Base-by-base conservation (phyloP, 2,329 filamentous ascomycete genomes). In the Neophaeococcomyces mojaviensis region DNA sequence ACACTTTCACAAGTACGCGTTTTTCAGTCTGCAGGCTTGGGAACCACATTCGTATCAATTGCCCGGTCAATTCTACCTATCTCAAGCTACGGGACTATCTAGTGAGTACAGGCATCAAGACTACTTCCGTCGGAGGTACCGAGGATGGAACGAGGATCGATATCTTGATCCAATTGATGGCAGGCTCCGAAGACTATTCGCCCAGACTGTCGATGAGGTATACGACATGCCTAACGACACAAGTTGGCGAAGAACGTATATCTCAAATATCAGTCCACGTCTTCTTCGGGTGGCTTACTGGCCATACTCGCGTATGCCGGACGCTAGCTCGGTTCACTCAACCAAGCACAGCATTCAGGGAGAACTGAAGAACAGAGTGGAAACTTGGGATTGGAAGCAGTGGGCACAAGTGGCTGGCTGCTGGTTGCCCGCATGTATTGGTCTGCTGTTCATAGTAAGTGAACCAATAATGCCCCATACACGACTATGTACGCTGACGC, bases 401-500 rank as follows among this genome's bases (percentile, higher is more conserved):
- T 50, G 48, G 48, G 28, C 39, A n/a, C 38, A 39, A 10, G 39
- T 50, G 13, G 35, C 45, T 24, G 15, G 40, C 15, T 32, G 45
- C 18, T 50, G 48, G 48, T 40, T 50, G 16, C 48, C 45, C 8
- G 40, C 48, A n/a, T 50, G 48, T 36, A 45, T 50, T 26, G 44
- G 44, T 15, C 33, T 50, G 24, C 39, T 50, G 7, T 7, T 47
- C 15, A 16, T 50, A 20, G 39, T 50, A 36, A 44, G 20, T 32
- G 35, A 20, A 19, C 42, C 31, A 10, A 19, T 16, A 16, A 13
- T n/a, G 4, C 8, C 16, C n/a, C 24, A 13, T n/a, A 8, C 9
- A 24, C 19, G 7, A 36, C 12, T n/a, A 4, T 26, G 6, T 13
- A 24, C 20, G 15, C 42, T 45, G 19, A 45, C 33, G 4, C 4